A percentile compares a stretch with the other conserved stretches of the same genome.
phyloP scores from a whole-genome alignment of 78 protist species.

The Capsaspora owczarzaki region DNA sequence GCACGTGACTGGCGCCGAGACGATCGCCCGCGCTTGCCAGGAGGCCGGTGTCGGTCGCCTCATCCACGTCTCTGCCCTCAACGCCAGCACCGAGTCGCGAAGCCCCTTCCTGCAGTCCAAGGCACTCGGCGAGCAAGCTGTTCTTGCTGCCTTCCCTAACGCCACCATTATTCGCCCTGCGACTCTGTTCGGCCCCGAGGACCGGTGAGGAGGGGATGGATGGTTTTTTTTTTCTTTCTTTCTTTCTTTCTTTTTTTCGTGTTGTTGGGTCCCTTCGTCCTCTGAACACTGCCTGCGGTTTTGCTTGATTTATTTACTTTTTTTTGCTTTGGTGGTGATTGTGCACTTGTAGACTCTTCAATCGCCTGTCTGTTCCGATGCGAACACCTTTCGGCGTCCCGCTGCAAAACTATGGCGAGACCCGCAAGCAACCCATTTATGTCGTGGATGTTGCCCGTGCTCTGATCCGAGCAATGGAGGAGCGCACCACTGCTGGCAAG shows the following conservation, averaged over 20 bases:
- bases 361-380: neutral
- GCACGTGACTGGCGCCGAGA: slow-evolving; percentile 5
- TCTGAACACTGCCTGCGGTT: too few relatives aligned
- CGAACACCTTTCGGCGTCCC: slow-evolving; percentile 2
- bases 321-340: neutral
- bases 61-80: slow-evolving; percentile 34
- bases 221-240: neutral
- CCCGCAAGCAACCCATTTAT: neutral
- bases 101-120: slow-evolving; percentile 24
- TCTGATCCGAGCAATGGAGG: neutral
- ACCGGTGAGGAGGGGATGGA: slow-evolving; percentile 8
- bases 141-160: slow-evolving; percentile 15
- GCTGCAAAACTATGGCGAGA: neutral
- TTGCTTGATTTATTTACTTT: neutral
- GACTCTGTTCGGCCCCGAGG: slow-evolving; percentile 34
- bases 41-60: slow-evolving; percentile 34
- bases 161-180: slow-evolving; percentile 48
- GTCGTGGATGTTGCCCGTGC: slow-evolving; percentile 8
- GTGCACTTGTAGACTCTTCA: neutral
- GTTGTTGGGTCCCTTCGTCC: too few relatives aligned
- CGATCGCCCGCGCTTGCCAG: slow-evolving; percentile 12
- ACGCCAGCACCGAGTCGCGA: slow-evolving; percentile 10
- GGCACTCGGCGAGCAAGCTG: slow-evolving; percentile 31
- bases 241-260: neutral
- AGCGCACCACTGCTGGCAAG: slow-evolving; percentile 1